These are phyloP conservation scores for Viola pubescens DNA, from an alignment of 441 rosid species.

Conservation along the genomic window DNA sequence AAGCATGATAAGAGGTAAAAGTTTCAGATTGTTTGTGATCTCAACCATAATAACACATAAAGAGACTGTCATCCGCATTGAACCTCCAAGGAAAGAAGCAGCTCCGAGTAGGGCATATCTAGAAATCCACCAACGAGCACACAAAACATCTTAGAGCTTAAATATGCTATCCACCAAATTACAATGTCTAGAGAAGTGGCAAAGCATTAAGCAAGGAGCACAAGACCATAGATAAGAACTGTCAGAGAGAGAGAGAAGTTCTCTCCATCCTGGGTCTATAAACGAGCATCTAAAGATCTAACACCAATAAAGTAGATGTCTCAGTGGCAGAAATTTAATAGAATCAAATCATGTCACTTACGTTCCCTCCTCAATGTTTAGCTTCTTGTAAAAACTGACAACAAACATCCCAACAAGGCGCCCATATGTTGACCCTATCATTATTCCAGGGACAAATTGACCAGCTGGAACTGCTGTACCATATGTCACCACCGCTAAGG, in stretches of 20 bases:
- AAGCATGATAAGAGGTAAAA: slow-evolving; percentile 94
- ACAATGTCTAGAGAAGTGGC: neutral
- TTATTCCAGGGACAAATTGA: slow-evolving; percentile 96
- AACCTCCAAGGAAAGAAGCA: slow-evolving; percentile 99
- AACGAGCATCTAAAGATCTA: neutral
- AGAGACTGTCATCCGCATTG: slow-evolving; percentile 98
- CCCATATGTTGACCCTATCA: slow-evolving; percentile 98
- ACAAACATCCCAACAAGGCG: slow-evolving; percentile 98
- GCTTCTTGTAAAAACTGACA: slow-evolving; percentile 85
- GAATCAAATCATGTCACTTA: slow-evolving; percentile 39
- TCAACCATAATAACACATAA: slow-evolving; percentile 98
- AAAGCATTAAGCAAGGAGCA: neutral
- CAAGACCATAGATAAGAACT: neutral
- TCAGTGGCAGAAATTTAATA: neutral
- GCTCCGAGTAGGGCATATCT: slow-evolving; percentile 98
- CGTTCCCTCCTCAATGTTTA: slow-evolving; percentile 98
- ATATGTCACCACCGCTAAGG: slow-evolving; percentile 90
- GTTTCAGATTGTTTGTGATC: slow-evolving; percentile 89
- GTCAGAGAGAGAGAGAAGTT: neutral
- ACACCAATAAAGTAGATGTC: neutral
- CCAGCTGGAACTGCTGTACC: slow-evolving; percentile 99
- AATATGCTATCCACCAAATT: neutral
- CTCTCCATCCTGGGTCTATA: neutral
- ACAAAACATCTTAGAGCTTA: slow-evolving; percentile 17
- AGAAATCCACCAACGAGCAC: slow-evolving; percentile 21